Conservation (phyloP, 1,139 yeast species). For the Zygosaccharomyces sapae region DNA sequence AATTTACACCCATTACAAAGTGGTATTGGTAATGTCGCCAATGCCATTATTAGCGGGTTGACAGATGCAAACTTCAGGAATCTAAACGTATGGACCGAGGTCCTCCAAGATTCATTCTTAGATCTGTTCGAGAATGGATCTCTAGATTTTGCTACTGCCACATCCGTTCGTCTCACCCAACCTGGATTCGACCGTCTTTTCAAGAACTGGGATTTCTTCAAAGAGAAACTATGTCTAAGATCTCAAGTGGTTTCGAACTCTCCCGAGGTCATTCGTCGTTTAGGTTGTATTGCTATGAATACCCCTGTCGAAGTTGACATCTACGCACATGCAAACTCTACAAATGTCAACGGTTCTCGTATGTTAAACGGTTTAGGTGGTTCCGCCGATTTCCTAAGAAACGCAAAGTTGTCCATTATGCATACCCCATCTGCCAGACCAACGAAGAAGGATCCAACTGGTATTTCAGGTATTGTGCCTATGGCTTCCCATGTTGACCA, state of each 20-base stretch:
- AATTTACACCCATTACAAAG: conserved; percentile 93
- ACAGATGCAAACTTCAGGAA: conserved; percentile 81
- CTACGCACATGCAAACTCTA: conserved; percentile 97
- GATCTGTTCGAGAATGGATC: conserved; percentile 92
- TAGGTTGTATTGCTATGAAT: conserved; percentile 98
- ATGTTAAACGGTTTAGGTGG: conserved; percentile 99
- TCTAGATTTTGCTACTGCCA: conserved; percentile 89
- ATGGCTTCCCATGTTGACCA: conserved; percentile 94
- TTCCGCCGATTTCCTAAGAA: conserved; percentile 92
- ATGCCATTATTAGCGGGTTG: conserved; percentile 94
- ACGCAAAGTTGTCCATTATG: conserved; percentile 94
- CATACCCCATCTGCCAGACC: conserved; percentile 97
- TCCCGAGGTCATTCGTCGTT: conserved; percentile 92
- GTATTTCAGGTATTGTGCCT: conserved; percentile 93
- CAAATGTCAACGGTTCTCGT: conserved; percentile 93
- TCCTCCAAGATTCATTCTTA: conserved; percentile 92
- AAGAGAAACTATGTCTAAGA: conserved; percentile 79
- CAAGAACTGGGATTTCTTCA: conserved; percentile 81
- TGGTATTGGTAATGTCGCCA: conserved; percentile 97
- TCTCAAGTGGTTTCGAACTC: conserved; percentile 93
- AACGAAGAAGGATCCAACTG: conserved; percentile 86
- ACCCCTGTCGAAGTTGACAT: conserved; percentile 99
- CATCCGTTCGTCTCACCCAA: conserved; percentile 90
- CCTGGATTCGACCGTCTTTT: conserved; percentile 84
- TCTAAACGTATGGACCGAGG: conserved; percentile 96